Base-by-base conservation (phyloP, 768 basidiomycete species). In the Hortiboletus flavorubellus region DNA sequence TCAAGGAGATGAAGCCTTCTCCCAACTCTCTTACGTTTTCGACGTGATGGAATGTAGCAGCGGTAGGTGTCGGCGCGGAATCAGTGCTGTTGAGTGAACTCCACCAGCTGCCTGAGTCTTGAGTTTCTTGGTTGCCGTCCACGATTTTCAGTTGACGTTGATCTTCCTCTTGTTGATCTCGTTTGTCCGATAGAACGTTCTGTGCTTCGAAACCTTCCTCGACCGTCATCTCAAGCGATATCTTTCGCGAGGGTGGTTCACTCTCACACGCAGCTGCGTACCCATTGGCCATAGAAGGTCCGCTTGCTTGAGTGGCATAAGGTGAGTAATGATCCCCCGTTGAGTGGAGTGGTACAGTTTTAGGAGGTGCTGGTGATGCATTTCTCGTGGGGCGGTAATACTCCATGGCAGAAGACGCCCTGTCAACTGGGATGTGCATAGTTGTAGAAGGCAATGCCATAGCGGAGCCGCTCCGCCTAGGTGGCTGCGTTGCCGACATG, bases 341-440 rank as follows among this genome's bases (percentile, higher is more conserved):
- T 34, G 80, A 73, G 14, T 78, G 66, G 56, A 87, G 83, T 0
- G 81, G 79, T 4, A 79, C 77, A 4, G 79, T 79, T 30, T 80
- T 78, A 26, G 81, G 80, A 39, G 79, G 81, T 26, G 68, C 73
- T n/a, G 84, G 82, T 15, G 84, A 79, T 18, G 75, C 67, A 46
- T 77, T 80, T 38, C 80, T 79, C 40, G 53, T 55, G 45, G 78
- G 73, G 29, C 86, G 81, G 52, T 78, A 68, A 64, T 89, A 81
- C 49, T 90, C 91, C 79, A 89, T 82, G 3, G 89, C 89, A 38
- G 91, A 91, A 7, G 87, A 82, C 0, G 89, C 81, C 43, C 89
- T 78, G 66, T 91, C 87, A 51, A 88, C 81, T 5, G 77, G 82
- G 31, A 73, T 60, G 35, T 79, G 76, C 60, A 77, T 74, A 4